Conservation (phyloP, 1,284 basidiomycete species). For the Megacollybia platyphylla region DNA sequence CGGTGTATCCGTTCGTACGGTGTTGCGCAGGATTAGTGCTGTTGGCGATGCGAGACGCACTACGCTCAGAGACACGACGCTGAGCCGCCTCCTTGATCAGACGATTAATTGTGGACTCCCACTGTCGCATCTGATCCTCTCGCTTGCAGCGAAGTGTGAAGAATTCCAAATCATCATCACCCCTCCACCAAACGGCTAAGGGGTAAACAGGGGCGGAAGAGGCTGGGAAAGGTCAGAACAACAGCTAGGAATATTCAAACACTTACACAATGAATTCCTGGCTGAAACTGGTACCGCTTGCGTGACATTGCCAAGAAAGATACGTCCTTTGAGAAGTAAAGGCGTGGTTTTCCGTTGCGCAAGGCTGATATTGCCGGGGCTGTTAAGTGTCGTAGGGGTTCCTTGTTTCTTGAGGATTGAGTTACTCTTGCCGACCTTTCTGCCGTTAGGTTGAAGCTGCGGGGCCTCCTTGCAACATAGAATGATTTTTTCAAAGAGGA, state of each 20-base stretch:
- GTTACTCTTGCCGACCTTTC: conserved; percentile 59
- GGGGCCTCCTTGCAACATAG: conserved; percentile 90
- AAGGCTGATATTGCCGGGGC: conserved; percentile 33
- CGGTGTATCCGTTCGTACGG: conserved; percentile 1
- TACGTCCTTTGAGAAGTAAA: conserved; percentile 89
- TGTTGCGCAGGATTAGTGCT: conserved; percentile 25
- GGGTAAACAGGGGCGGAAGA: conserved; percentile 40
- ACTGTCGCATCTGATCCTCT: conserved; percentile 88
- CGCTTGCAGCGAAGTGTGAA: conserved; percentile 90
- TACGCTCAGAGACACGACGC: conserved; percentile 50
- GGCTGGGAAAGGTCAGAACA: conserved; percentile 14
- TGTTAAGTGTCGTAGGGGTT: conserved; percentile 24
- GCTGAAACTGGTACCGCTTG: conserved; percentile 49
- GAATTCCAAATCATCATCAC: conserved; percentile 85
- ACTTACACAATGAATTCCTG: conserved; percentile 49
- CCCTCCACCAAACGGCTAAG: conserved; percentile 88
- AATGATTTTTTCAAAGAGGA: conserved; percentile 98
- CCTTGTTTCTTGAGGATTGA: conserved; percentile 69
- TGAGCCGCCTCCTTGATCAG: conserved; percentile 66
- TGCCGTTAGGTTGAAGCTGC: conserved; percentile 34
- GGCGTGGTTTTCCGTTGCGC: conserved; percentile 68
- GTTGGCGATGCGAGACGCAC: conserved; percentile 24
- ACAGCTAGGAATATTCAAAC: conserved; percentile 4
- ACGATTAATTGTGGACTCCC: conserved; percentile 83
- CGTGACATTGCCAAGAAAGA: conserved; percentile 95